phyloP scores from a whole-genome alignment of 352 stramenopile species.

The Phytophthora pisi region DNA sequence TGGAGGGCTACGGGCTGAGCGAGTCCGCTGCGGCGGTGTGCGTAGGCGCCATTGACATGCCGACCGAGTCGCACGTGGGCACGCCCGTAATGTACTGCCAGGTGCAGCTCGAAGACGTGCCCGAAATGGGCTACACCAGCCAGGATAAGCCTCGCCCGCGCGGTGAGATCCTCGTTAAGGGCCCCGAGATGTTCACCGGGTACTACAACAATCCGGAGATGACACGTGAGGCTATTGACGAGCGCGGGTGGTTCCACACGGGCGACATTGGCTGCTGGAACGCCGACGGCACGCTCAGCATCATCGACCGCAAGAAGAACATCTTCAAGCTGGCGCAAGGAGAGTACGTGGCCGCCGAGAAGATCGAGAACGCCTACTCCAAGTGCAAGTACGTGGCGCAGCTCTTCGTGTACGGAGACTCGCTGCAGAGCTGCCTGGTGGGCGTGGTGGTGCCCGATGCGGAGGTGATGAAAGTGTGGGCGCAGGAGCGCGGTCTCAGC shows the following conservation, averaged over 20 bases:
- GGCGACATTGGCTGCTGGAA: conserved; percentile 95
- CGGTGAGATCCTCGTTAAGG: conserved; percentile 60
- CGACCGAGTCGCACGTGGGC: conserved; percentile 90
- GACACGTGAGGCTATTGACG: conserved; percentile 89
- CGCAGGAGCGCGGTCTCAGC: conserved; percentile 30
- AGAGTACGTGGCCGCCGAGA: conserved; percentile 96
- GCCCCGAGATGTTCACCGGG: conserved; percentile 80
- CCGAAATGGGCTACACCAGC: conserved; percentile 95
- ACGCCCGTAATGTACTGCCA: conserved; percentile 64
- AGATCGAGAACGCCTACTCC: conserved; percentile 94
- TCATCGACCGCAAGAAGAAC: conserved; percentile 91
- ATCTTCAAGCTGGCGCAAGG: conserved; percentile 92
- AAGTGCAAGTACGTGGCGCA: conserved; percentile 91
- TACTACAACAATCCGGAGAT: conserved; percentile 95
- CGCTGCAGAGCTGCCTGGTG: conserved; percentile 91
- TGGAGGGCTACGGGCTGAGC: conserved; percentile 95
- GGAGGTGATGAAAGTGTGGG: conserved; percentile 45
- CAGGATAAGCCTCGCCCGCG: conserved; percentile 57
- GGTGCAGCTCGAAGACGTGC: conserved; percentile 89
- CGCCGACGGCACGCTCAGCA: conserved; percentile 84
- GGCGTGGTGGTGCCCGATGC: conserved; percentile 88
- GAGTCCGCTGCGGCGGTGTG: conserved; percentile 89
- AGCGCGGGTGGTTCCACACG: conserved; percentile 94
- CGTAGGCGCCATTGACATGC: conserved; percentile 53
- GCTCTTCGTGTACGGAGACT: conserved; percentile 96